Evolutionary conservation across 805 yeast species (phyloP).

Genomic region (Cyberlindnera euphorbiae): DNA sequence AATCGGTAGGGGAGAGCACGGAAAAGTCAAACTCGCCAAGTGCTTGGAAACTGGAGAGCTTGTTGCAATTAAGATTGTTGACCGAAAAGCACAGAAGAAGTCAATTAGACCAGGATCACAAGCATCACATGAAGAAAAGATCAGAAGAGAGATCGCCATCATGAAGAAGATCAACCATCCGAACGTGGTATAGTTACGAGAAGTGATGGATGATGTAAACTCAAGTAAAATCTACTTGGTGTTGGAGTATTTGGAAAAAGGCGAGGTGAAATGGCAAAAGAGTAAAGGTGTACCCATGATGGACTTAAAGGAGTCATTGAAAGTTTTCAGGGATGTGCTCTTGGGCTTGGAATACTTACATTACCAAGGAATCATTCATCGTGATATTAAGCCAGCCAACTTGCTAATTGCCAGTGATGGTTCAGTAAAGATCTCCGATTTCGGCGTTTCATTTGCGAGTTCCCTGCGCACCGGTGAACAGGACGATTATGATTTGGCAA

Average conservation of each 20-base stretch:
- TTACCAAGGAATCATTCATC: constrained; percentile 83
- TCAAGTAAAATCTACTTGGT: constrained; percentile 87
- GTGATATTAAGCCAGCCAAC: constrained; percentile 96
- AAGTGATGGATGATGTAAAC: constrained; percentile 81
- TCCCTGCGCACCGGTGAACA: constrained; percentile 38
- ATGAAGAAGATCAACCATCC: constrained; percentile 91
- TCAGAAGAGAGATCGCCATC: constrained; percentile 85
- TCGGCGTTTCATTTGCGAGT: constrained; percentile 85
- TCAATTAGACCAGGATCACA: constrained; percentile 36
- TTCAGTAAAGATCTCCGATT: constrained; percentile 89
- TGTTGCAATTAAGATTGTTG: constrained; percentile 93
- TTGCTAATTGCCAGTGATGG: constrained; percentile 65
- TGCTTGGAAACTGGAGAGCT: constrained; percentile 57
- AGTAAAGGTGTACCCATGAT: constrained; percentile 60
- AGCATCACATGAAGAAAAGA: constrained; percentile 57
- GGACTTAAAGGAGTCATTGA: constrained; percentile 60
- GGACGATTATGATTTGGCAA: constrained; percentile 79
- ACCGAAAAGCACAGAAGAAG: constrained; percentile 49
- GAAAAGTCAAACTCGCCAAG: constrained; percentile 90
- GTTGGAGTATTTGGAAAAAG: constrained; percentile 82
- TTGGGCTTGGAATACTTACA: constrained; percentile 89
- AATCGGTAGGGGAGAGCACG: constrained; percentile 96
- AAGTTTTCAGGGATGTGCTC: constrained; percentile 76
- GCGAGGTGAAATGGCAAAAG: constrained; percentile 83
- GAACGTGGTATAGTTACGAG: constrained; percentile 81